Base-by-base conservation (phyloP, 2,329 filamentous ascomycete genomes). In the Xylaria sp. region DNA sequence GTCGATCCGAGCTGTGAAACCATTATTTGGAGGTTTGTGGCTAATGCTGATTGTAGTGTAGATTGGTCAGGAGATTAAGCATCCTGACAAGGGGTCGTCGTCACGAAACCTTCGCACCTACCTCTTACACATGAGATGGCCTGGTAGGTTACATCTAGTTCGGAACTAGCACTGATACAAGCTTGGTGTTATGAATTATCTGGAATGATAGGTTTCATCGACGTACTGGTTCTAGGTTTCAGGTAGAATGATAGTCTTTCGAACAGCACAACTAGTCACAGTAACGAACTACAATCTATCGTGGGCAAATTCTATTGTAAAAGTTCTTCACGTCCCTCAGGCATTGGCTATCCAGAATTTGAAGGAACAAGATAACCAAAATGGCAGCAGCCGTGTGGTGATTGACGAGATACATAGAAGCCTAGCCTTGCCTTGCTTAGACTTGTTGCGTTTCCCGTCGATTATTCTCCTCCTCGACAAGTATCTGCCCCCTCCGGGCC, bases 401-500 rank as follows among this genome's bases (percentile, higher is more conserved):
- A 12, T 23, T 15, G 7, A 25, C 23, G 15, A 25, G 41, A 34
- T 20, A 31, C 15, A 50, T 23, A n/a, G 15, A 23, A 28, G 12
- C 25, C 13, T 25, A 28, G 12, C 25, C 13, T 25, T 31, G 3
- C 41, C 15, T n/a, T 46, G 25, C 39, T 52, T 37, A 69, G 48
- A 69, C 63, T 46, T 68, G 61, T 63, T 62, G 28, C 37, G 61
- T 58, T 18, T 18, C 46, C 46, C 8, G 39, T 20, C n/a, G 64
- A 46, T 20, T 15, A 13, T 52, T 48, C 58, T 59, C 59, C 1
- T 61, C 64, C 18, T 55, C 67, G 3, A 57, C 61, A 10, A 63
- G 75, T 28, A 81, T 61, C 0, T 78, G 78, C 55, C 81, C 82
- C 74, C 81, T 83, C 56, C 83, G 79, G 3, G 88, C 89, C 61